phyloP scores from a whole-genome alignment of 1,284 basidiomycete species.

The Trametes versicolor region DNA sequence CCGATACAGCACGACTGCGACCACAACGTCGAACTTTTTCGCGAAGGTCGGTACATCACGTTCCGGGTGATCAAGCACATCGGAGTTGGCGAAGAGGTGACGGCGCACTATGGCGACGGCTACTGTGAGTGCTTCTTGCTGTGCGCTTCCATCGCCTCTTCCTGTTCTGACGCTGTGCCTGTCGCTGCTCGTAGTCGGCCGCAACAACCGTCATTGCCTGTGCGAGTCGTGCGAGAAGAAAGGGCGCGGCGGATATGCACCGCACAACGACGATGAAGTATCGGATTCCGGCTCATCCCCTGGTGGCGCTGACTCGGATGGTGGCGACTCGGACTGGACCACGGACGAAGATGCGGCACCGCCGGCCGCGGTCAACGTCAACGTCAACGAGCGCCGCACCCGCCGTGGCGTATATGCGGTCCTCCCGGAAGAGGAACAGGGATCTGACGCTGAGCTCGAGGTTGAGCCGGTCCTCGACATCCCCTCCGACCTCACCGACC shows the following conservation, averaged over 20 bases:
- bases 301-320: constrained; percentile 35
- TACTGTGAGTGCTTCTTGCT: constrained; percentile 68
- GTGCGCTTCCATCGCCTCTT: constrained; percentile 9
- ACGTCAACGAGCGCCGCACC: constrained; percentile 78
- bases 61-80: constrained; percentile 89
- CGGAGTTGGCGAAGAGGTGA: constrained; percentile 85
- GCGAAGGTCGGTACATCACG: constrained; percentile 88
- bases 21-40: constrained; percentile 89
- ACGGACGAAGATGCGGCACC: constrained; percentile 44
- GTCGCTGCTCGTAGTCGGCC: constrained; percentile 69
- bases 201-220: constrained; percentile 86
- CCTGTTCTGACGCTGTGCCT: constrained; percentile 7
- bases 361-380: constrained; percentile 50
- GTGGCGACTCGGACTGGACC: constrained; percentile 48
- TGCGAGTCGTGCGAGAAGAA: constrained; percentile 90
- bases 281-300: constrained; percentile 44
- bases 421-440: constrained; percentile 61
- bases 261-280: constrained; percentile 62
- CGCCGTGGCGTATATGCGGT: constrained; percentile 81
- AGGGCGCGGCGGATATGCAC: constrained; percentile 79
- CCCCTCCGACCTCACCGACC: constrained; percentile 57
- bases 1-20: constrained; percentile 84
- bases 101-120: constrained; percentile 85
- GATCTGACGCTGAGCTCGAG: constrained; percentile 52
- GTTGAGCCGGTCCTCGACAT: constrained; percentile 56